Base-by-base conservation (phyloP, 805 yeast genomes). In the Torulaspora franciscae region DNA sequence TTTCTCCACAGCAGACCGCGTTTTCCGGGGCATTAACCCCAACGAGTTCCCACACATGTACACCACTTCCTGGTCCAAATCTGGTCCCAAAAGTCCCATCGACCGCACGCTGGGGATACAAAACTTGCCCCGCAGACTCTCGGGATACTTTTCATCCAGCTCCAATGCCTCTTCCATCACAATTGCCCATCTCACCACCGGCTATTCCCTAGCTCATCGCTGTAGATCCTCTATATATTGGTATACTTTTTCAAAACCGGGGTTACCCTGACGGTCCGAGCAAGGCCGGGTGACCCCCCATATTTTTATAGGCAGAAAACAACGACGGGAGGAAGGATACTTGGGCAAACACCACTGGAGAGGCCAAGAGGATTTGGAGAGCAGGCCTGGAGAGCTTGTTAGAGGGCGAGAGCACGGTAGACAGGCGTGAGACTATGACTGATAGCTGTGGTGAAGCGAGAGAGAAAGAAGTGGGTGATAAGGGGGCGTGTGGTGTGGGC, bases 31-130 rank as follows among this genome's bases (percentile, higher is more conserved):
- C 90, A 88, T 85, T 47, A 90, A 67, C 0, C 98, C 98, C 6
- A 90, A 76, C n/a, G 96, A 87, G 68, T 90, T 91, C 2, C 98
- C 98, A 66, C 96, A 88, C 37, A 90, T 70, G 60, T 90, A 91
- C 17, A 75, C 70, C 9, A 76, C 69, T 7, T 54, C 49, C 19
- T 40, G 33, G 34, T 35, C 34, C n/a, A 29, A 23, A 27, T 32
- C 34, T 23, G 28, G 42, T 24, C 40, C 44, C 32, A 59, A 55
- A 23, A 80, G 59, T 0, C 85, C 90, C 52, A 85, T 64, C 0
- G 87, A 73, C 41, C 64, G 58, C 50, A 80, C 73, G 0, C 93
- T 84, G 6, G 96, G 96, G 29, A 83, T 65, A 24, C 66, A 71
- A 59, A 87, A 86, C 41, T 73, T 68, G 9, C 71, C 70, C 4